phyloP scores from a whole-genome alignment of 164 flowering plant species.

The Litsea cubeba region DNA sequence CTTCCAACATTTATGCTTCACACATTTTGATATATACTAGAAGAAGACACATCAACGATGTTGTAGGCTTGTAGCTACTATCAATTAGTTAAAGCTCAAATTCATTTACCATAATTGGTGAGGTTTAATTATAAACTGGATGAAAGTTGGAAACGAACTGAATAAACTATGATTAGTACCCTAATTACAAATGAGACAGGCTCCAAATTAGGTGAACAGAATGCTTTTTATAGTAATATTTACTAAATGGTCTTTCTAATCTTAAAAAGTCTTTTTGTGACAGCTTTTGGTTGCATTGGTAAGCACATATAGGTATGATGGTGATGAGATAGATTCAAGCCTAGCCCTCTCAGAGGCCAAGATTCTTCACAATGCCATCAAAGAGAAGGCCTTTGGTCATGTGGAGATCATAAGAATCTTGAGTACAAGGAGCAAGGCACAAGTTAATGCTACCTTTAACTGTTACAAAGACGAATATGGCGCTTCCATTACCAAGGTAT shows the following conservation, averaged over 20 bases:
- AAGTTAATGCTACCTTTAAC: slow-evolving; percentile 68
- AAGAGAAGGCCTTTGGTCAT: slow-evolving; percentile 45
- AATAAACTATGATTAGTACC: too few relatives aligned
- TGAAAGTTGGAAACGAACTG: too few relatives aligned
- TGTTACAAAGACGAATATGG: slow-evolving; percentile 53
- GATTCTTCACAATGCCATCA: slow-evolving; percentile 33
- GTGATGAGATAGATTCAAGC: slow-evolving; percentile 50
- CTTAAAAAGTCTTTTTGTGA: neutral
- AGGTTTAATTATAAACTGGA: too few relatives aligned
- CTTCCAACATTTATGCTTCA: neutral
- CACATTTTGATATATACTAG: too few relatives aligned
- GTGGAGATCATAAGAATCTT: slow-evolving; percentile 70
- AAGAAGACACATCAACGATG: too few relatives aligned
- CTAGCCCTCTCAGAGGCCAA: slow-evolving; percentile 66
- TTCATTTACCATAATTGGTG: too few relatives aligned
- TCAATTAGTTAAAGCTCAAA: too few relatives aligned
- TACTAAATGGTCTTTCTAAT: neutral
- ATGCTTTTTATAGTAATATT: too few relatives aligned
- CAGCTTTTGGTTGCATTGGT: slow-evolving; percentile 47
- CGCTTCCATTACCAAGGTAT: slow-evolving; percentile 67
- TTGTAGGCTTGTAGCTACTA: too few relatives aligned
- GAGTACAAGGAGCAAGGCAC: slow-evolving; percentile 72
- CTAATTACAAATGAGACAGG: too few relatives aligned
- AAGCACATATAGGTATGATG: slow-evolving; percentile 42
- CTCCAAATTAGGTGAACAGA: too few relatives aligned